Evolutionary conservation across 768 basidiomycete genomes (phyloP).

Genomic region (Pleurotus platypus): DNA sequence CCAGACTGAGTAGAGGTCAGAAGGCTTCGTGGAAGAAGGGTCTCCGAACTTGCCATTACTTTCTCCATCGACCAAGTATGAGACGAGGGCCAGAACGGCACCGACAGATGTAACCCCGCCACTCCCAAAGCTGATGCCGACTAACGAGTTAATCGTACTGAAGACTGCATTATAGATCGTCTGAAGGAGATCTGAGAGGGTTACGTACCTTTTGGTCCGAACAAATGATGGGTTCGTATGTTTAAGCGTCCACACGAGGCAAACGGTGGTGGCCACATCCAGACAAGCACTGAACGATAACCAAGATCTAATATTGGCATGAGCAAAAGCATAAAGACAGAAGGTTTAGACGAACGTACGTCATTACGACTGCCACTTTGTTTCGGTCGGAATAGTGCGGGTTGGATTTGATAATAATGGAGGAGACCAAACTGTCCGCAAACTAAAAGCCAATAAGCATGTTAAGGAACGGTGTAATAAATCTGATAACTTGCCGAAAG

Average conservation of each 20-base stretch:
- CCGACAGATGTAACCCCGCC: not conserved
- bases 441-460: not conserved
- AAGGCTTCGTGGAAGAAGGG: not conserved
- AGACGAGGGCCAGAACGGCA: not conserved
- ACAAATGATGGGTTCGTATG: not conserved
- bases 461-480: too few relatives aligned
- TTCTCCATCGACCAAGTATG: not conserved
- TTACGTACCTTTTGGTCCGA: not conserved
- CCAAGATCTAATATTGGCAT: not conserved
- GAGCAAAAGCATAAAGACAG: not conserved
- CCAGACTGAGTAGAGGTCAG: not conserved
- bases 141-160: not conserved
- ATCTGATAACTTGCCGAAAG: not conserved
- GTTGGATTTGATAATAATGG: not conserved
- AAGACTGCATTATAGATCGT: not conserved
- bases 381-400: not conserved
- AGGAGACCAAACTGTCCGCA: not conserved
- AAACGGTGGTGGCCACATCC: not conserved
- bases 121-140: not conserved
- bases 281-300: not conserved
- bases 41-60: not conserved
- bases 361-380: not conserved
- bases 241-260: not conserved
- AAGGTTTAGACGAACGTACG: not conserved
- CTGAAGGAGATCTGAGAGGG: not conserved